Evolutionary conservation across 129 eudicot genomes (phyloP).

Genomic region (Gnaphalium uliginosum): DNA sequence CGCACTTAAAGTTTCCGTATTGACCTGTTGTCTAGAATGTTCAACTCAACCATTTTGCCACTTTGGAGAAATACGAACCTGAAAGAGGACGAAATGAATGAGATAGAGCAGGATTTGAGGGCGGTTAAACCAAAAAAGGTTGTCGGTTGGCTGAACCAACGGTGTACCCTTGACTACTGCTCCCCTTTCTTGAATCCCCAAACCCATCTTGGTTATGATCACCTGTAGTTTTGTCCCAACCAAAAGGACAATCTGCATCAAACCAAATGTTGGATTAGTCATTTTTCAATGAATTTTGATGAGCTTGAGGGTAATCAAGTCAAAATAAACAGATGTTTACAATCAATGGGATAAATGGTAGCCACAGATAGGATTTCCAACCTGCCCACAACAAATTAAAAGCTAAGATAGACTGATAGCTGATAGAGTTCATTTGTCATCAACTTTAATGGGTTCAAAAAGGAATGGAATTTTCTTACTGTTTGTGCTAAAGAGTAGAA

Average conservation of each 20-base stretch:
- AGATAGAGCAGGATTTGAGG: constrained; percentile 58
- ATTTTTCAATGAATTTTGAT: background rate
- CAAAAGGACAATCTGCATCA: constrained; percentile 47
- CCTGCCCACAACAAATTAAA: constrained; percentile 36
- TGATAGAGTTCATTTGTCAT: background rate
- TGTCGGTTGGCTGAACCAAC: constrained; percentile 47
- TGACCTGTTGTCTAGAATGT: background rate
- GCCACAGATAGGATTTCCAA: constrained; percentile 54
- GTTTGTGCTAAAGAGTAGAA: constrained; percentile 63
- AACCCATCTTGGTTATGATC: constrained; percentile 57
- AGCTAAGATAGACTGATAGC: background rate
- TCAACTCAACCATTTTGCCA: background rate
- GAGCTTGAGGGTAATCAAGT: background rate
- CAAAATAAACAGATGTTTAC: constrained; percentile 43
- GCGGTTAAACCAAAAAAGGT: constrained; percentile 68
- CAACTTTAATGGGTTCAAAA: constrained; percentile 7
- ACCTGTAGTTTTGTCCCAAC: constrained; percentile 72
- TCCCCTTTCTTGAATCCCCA: constrained; percentile 50
- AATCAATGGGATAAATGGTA: constrained; percentile 58
- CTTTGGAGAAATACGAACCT: constrained; percentile 35
- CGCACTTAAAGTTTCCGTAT: background rate
- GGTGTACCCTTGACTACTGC: constrained; percentile 52
- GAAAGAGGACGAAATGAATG: constrained; percentile 58
- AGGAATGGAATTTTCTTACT: constrained; percentile 39
- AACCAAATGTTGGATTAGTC: constrained; percentile 10